These are phyloP conservation scores for Xylaria hypoxylon DNA, from an alignment of 2,329 filamentous ascomycete genomes.

Conservation along the genomic window DNA sequence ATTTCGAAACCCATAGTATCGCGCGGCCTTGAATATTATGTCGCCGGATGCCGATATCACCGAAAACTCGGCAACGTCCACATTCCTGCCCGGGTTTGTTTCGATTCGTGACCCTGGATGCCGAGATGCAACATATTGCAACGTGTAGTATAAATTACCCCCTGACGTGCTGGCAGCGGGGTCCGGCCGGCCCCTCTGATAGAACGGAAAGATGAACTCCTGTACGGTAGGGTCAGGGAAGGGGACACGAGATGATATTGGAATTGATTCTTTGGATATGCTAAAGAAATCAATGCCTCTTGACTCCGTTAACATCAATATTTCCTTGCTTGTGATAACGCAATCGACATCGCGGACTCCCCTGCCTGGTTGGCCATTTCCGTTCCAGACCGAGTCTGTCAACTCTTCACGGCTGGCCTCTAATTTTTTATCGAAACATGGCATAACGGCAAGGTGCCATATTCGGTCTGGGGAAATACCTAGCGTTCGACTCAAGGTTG, in stretches of 20 bases:
- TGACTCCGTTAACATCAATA: slow-evolving; percentile 87
- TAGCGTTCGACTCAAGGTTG: slow-evolving; percentile 78
- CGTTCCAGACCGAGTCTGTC: slow-evolving; percentile 80
- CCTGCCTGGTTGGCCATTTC: slow-evolving; percentile 59
- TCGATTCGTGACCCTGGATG: slow-evolving; percentile 79
- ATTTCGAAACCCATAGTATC: slow-evolving; percentile 97
- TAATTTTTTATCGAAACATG: slow-evolving; percentile 98
- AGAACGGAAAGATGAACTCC: slow-evolving; percentile 78
- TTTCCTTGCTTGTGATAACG: slow-evolving; percentile 95
- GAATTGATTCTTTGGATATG: slow-evolving; percentile 70
- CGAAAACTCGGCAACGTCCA: slow-evolving; percentile 88
- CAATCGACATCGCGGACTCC: slow-evolving; percentile 92
- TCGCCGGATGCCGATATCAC: slow-evolving; percentile 69
- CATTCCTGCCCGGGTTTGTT: slow-evolving; percentile 82
- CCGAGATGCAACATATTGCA: slow-evolving; percentile 77
- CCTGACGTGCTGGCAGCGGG: slow-evolving; percentile 81
- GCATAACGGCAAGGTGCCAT: slow-evolving; percentile 97
- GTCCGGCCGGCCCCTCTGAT: slow-evolving; percentile 57
- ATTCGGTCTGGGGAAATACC: slow-evolving; percentile 81
- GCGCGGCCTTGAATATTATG: slow-evolving; percentile 79
- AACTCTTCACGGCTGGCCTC: slow-evolving; percentile 95
- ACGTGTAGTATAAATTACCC: slow-evolving; percentile 87
- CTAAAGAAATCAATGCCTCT: slow-evolving; percentile 81
- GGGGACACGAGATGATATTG: slow-evolving; percentile 57
- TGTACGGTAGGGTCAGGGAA: slow-evolving; percentile 82